Evolutionary conservation across 2,329 filamentous ascomycete species (phyloP), one percentile per base, ranked within the genome.

Genomic region (Alternaria sp.): DNA sequence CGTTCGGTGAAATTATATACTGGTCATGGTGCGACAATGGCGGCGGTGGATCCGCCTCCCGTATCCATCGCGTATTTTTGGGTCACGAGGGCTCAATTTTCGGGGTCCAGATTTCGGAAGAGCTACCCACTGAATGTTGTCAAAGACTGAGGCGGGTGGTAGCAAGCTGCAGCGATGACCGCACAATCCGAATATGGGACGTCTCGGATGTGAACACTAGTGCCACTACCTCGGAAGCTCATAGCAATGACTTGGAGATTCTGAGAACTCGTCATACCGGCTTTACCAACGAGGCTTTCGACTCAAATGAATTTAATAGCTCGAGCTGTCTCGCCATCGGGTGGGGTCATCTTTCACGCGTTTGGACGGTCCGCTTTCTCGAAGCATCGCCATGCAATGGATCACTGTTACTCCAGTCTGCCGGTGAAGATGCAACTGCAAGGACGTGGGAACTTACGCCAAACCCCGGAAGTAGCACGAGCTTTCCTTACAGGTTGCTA

Each of bases 31-130:
- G 82, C 50, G 70, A 85, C n/a, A 66, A 69, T 3, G 26, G 60
- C 28, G 50, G 61, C 32, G 54, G 51, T 11, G 62, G 55, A 7
- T 45, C 70, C 5, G 36, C 32, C 15, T 77, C 81, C 13, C 80
- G 78, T 6, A 82, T 86, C 13, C 86, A 88, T 69, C 84, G 86
- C 67, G 83, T 85, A 46, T 89, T 90, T 71, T 83, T 84, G 9
- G 88, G 88, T 1, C 96, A 99, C 73, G 93, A 97, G 74, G 96
- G 96, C 0, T 97, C 95, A 1, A 91, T 99, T 26, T 99, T 97
- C 69, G 94, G 93, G 1, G 91, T 99, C 3, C 86, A 89, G 30
- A 91, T 98, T 36, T 97, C 93, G 0, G 55, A 74, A 32, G 61
- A 70, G 45, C 62, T 80, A 5, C 54, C 60, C 6, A 54, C 59